phyloP scores from a whole-genome alignment of 345 rosid species.

The Melaleuca alternifolia region DNA sequence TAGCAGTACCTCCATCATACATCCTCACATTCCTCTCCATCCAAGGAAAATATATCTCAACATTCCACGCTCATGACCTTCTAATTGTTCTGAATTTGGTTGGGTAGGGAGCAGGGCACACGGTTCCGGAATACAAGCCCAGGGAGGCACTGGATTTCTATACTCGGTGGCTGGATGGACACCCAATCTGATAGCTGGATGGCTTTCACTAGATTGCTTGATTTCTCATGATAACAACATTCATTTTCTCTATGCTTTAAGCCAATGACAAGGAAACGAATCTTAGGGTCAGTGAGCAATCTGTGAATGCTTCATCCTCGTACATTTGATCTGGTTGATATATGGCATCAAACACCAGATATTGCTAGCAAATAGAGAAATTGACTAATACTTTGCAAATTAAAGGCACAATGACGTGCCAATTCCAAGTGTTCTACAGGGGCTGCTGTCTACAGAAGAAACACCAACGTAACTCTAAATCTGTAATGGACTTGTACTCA shows the following conservation, averaged over 20 bases:
- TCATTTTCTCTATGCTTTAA: background rate
- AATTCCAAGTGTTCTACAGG: background rate
- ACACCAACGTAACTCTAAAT: background rate
- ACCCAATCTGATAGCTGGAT: constrained; percentile 18
- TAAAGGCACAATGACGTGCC: background rate
- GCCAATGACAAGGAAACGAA: background rate
- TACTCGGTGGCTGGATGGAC: constrained; percentile 50
- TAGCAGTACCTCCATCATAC: background rate
- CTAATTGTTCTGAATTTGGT: background rate
- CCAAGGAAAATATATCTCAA: background rate
- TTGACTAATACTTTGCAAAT: background rate
- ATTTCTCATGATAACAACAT: background rate
- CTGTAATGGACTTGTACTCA: background rate
- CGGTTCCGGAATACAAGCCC: constrained; percentile 79
- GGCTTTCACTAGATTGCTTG: background rate
- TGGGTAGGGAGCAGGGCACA: constrained; percentile 76
- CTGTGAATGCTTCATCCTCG: background rate
- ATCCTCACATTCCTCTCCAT: background rate
- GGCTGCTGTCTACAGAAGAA: background rate
- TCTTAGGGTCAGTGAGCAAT: background rate
- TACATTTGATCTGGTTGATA: background rate
- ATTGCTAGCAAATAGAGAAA: background rate
- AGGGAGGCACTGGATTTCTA: constrained; percentile 59
- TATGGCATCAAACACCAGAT: background rate
- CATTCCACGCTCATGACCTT: background rate